Evolutionary conservation across 2,329 filamentous ascomycete species (phyloP), one percentile per base, ranked within the genome.

Genomic region (Phaeosphaeriaceae sp.): DNA sequence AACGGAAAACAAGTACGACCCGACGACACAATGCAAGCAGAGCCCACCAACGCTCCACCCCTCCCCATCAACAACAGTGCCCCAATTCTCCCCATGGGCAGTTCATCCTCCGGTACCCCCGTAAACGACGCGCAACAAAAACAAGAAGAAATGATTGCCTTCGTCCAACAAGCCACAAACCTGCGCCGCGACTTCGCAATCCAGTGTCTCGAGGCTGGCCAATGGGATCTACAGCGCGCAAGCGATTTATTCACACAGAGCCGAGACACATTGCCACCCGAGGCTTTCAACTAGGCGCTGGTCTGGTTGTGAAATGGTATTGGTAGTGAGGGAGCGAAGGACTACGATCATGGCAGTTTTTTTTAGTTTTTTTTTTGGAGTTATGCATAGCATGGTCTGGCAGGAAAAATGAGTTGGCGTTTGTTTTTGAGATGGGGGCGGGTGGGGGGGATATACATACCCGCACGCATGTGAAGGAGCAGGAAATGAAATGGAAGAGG

Each of bases 141-240:
- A 58, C 83, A 89, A 61, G 83, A 87, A 56, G 85, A 92, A 76
- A 79, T 96, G 67, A 77, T 85, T 17, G 61, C 78, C 16, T 87
- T 94, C 68, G 81, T 97, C 43, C 87, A 85, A 57, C 85, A 85
- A 57, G 85, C 85, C 64, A 96, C 92, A 1, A 85, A 86, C 48
- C 91, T 99, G 86, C 94, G 85, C 7, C 74, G 86, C 8, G 80
- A 89, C 50, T 96, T 89, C 70, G 88, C 92, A 1, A 83, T 87
- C 60, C 83, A 95, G 79, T 97, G 93, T 63, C 79, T 97, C 13
- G 81, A 84, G 2, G 86, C 92, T 50, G 90, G 87, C 48, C 83
- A 81, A 30, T 97, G 92, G 91, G 84, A 95, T 68, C 84, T 92
- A 40, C 83, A 89, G 30, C 82, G 83, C 58, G 93, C 92, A 2